Evolutionary conservation across 345 rosid genomes (phyloP), one percentile per base, ranked within the genome.

Genomic region (Lepidium africanum): DNA sequence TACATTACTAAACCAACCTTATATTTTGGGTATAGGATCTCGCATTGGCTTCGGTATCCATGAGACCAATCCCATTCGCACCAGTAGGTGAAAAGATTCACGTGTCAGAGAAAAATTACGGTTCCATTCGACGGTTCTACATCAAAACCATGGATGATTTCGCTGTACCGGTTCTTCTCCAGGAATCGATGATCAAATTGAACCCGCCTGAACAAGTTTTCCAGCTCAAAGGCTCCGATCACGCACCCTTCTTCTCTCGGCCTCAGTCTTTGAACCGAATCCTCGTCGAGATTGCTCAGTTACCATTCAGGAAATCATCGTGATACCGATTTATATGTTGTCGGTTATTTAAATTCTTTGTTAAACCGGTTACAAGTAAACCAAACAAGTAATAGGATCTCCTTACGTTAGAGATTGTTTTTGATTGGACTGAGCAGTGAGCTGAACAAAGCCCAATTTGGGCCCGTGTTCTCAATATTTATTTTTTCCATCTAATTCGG

Each of bases 1-100:
- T 57, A 3, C 32, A 61, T 7, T 58, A 58, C 25, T 68, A n/a
- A 25, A 38, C 64, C 59, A 13, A 17, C 0, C 13, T 66, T 7
- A 59, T 48, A 15, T 40, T 30, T 53, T 52, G 35, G 39, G 17
- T 67, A 57, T 82, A 94, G 97, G 99, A 94, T 76, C 76, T 91
- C n/a, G 96, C 95, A 33, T 86, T 94, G 69, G 96, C 99, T 10
- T 91, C 97, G 59, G 95, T 91, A 50, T 91, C 95, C 12, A 91
- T 94, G 89, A 87, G 99, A 79, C 80, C 94, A 13, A 86, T 89
- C 72, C 99, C 99, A 3, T 94, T 94, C 53, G 84, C 96, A 15
- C 99, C 97, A 0, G 87, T 91, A 37, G 71, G 89, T 49, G 99
- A 94, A 80, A 94, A 89, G 81, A 85, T 94, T 12, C 80, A 76